phyloP scores from a whole-genome alignment of 305 asterid species.

The Ajuga reptans region DNA sequence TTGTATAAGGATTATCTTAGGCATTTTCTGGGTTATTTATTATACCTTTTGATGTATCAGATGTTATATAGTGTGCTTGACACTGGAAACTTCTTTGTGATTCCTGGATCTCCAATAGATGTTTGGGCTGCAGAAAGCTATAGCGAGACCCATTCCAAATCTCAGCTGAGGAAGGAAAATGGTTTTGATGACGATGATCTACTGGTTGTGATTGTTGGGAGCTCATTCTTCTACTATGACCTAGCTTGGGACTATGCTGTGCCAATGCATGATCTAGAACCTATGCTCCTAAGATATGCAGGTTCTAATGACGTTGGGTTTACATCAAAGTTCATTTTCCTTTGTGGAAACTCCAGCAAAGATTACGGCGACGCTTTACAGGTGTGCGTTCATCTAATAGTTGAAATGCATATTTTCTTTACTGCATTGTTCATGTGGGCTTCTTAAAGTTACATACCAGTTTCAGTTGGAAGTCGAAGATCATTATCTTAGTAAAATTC shows the following conservation, averaged over 20 bases:
- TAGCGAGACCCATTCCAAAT: constrained; percentile 64
- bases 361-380: constrained; percentile 65
- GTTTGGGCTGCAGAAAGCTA: constrained; percentile 91
- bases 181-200: constrained; percentile 61
- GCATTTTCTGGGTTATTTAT: constrained; percentile 30
- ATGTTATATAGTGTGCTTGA: constrained; percentile 84
- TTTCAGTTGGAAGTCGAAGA: constrained; percentile 5
- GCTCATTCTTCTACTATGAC: constrained; percentile 72
- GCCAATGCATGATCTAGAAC: constrained; percentile 68
- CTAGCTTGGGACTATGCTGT: constrained; percentile 79
- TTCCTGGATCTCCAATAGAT: constrained; percentile 93
- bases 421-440: constrained; percentile 13
- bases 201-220: constrained; percentile 77
- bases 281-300: constrained; percentile 64
- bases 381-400: constrained; percentile 37
- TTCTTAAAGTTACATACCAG: background rate
- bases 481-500: background rate
- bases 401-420: background rate
- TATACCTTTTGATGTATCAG: constrained; percentile 50
- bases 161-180: constrained; percentile 62
- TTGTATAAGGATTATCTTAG: constrained; percentile 16
- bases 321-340: constrained; percentile 61
- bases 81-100: constrained; percentile 97
- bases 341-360: constrained; percentile 76
- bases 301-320: constrained; percentile 41